Conservation (phyloP, 1,284 basidiomycete genomes). For the Cronartium quercuum region DNA sequence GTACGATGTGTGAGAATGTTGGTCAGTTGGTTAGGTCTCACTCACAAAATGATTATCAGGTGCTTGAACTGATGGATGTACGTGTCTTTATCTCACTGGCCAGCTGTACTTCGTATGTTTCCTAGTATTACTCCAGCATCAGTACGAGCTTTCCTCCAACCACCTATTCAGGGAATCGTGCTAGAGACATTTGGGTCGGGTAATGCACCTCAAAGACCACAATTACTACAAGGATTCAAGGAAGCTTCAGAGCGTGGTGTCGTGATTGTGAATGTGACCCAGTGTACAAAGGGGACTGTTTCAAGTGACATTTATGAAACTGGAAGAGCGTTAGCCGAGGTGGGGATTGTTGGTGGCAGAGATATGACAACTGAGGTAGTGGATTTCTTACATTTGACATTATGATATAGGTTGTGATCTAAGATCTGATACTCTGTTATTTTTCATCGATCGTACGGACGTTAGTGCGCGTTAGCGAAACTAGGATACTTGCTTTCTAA, state of each 20-base stretch:
- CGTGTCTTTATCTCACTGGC: slow-evolving; percentile 55
- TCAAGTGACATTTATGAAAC: slow-evolving; percentile 64
- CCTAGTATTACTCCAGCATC: slow-evolving; percentile 56
- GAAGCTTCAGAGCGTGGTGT: slow-evolving; percentile 75
- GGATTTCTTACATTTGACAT: slow-evolving; percentile 35
- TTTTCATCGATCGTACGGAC: slow-evolving; percentile 8
- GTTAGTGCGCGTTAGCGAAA: slow-evolving; percentile 76
- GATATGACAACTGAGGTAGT: slow-evolving; percentile 90
- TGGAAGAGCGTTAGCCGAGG: slow-evolving; percentile 64
- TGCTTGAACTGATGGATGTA: slow-evolving; percentile 72
- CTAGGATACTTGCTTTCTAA: slow-evolving; percentile 82
- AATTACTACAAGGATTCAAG: slow-evolving; percentile 57
- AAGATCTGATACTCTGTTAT: slow-evolving; percentile 27
- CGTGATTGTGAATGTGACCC: slow-evolving; percentile 82
- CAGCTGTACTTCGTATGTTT: slow-evolving; percentile 44
- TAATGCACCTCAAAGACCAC: slow-evolving; percentile 51
- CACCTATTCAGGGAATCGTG: slow-evolving; percentile 69
- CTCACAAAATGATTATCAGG: background rate
- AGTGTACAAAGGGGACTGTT: slow-evolving; percentile 76
- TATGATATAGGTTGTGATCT: background rate
- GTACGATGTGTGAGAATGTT: slow-evolving; percentile 67
- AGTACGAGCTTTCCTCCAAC: slow-evolving; percentile 64
- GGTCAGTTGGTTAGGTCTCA: slow-evolving; percentile 52
- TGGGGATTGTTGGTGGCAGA: slow-evolving; percentile 61
- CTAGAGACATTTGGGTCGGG: slow-evolving; percentile 85